Evolutionary conservation across 805 yeast species (phyloP).

Genomic region (Candida vartiovaarae): DNA sequence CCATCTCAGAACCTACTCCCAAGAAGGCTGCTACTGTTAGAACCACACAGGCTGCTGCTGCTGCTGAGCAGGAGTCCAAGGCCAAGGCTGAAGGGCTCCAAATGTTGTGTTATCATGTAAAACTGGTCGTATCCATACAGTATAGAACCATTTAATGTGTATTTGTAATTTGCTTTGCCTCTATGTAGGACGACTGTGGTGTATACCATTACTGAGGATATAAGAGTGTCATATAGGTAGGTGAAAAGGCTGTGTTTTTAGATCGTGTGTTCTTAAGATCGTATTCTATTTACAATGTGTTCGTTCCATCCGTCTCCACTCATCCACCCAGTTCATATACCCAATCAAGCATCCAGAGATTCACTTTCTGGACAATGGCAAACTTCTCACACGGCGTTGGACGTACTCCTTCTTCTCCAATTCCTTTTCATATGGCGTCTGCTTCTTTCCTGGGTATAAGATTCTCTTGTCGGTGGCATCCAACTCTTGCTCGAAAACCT

Average conservation of each 20-base stretch:
- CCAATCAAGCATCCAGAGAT: slow-evolving; percentile 1
- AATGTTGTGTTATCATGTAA: slow-evolving; percentile 28
- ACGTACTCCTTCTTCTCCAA: slow-evolving; percentile 50
- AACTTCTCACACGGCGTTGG: slow-evolving; percentile 44
- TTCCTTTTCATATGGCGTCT: slow-evolving; percentile 36
- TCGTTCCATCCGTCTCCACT: no score
- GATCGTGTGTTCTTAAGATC: no score
- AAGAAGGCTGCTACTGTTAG: slow-evolving; percentile 8
- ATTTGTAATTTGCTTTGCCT: no score
- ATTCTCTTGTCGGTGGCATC: slow-evolving; percentile 57
- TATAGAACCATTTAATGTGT: no score
- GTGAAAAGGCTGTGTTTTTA: no score
- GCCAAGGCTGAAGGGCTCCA: slow-evolving; percentile 21
- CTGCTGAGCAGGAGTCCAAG: slow-evolving; percentile 9
- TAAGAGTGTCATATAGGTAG: no score
- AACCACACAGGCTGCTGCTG: slow-evolving; percentile 15
- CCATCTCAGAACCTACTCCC: no score
- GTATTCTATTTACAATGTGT: no score
- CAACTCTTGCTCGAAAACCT: slow-evolving; percentile 23
- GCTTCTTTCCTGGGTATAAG: slow-evolving; percentile 67
- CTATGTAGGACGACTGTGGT: no score
- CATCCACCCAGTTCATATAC: not conserved
- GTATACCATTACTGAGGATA: no score
- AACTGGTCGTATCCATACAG: no score
- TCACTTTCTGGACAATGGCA: slow-evolving; percentile 39